Evolutionary conservation across 2,329 filamentous ascomycete genomes (phyloP).

Genomic region (Trichoderma koningii): DNA sequence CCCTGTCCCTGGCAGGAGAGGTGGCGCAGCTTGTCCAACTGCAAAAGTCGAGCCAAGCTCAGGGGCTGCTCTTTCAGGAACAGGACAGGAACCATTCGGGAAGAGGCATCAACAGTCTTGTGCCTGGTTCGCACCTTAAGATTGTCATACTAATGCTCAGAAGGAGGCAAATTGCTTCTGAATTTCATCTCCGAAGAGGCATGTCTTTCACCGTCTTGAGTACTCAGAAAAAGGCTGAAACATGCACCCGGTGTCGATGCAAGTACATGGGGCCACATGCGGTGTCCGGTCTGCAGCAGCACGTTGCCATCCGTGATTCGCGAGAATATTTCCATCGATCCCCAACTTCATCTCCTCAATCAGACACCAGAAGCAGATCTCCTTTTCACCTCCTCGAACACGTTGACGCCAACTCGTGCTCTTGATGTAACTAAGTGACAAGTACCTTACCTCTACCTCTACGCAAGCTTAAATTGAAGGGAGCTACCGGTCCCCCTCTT

Average conservation of each 20-base stretch:
- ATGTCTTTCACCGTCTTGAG: not conserved
- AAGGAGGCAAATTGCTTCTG: not conserved
- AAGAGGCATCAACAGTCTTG: not conserved
- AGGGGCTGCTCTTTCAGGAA: slow-evolving; percentile 19
- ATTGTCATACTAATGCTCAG: too few relatives aligned
- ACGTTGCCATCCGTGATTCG: not conserved
- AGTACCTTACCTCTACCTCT: not conserved
- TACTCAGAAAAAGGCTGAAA: slow-evolving; percentile 10
- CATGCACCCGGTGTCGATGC: slow-evolving; percentile 14
- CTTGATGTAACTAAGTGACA: too few relatives aligned
- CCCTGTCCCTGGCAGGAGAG: not conserved
- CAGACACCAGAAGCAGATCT: not conserved
- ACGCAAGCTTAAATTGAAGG: slow-evolving; percentile 18
- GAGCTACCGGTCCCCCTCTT: slow-evolving; percentile 1
- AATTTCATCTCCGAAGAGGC: not conserved
- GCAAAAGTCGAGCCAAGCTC: slow-evolving; percentile 12
- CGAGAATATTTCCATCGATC: not conserved
- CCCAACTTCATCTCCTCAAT: not conserved
- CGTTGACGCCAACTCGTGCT: too few relatives aligned
- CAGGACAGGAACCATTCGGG: not conserved
- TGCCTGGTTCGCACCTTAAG: not conserved
- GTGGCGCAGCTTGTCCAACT: slow-evolving; percentile 22
- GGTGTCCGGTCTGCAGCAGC: not conserved
- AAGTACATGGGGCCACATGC: not conserved
- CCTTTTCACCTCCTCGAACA: too few relatives aligned